phyloP scores from a whole-genome alignment of 176 grass and related monocot species.

The Paspalum vaginatum region DNA sequence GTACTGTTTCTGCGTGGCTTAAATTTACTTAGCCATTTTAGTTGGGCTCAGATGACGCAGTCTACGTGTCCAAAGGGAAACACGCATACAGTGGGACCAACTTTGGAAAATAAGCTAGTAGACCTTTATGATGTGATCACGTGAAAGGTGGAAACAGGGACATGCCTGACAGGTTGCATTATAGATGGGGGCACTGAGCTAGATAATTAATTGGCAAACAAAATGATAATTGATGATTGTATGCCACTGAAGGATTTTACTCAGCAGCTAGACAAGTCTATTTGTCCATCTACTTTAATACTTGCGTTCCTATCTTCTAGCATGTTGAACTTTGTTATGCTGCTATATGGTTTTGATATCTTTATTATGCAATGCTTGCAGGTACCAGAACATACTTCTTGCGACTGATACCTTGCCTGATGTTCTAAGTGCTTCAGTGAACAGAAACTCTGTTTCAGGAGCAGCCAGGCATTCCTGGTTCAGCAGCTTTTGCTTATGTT shows the following conservation, averaged over 20 bases:
- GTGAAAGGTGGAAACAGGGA: not conserved
- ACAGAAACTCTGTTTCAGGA: constrained; percentile 54
- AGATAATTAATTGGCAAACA: constrained; percentile 13
- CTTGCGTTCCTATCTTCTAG: not conserved
- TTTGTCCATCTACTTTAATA: constrained; percentile 10
- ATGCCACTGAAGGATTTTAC: not conserved
- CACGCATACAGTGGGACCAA: not conserved
- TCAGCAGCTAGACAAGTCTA: not conserved
- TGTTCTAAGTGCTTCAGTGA: constrained; percentile 73
- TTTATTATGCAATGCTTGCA: constrained; percentile 17
- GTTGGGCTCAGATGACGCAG: not conserved
- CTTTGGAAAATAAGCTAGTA: not conserved
- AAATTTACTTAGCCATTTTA: not conserved
- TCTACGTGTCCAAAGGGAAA: not conserved
- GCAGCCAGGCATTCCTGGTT: constrained; percentile 63
- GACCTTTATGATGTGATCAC: constrained; percentile 1
- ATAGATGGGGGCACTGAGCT: not conserved
- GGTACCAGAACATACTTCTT: constrained; percentile 66
- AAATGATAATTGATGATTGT: constrained; percentile 7
- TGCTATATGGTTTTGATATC: constrained; percentile 24
- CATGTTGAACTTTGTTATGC: not conserved
- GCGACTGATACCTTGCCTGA: constrained; percentile 82
- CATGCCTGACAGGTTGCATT: not conserved
- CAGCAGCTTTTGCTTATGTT: constrained; percentile 76
- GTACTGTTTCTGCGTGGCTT: not conserved